Base-by-base conservation (phyloP, 192 early-diverging fungal species). In the Thamnidium elegans region DNA sequence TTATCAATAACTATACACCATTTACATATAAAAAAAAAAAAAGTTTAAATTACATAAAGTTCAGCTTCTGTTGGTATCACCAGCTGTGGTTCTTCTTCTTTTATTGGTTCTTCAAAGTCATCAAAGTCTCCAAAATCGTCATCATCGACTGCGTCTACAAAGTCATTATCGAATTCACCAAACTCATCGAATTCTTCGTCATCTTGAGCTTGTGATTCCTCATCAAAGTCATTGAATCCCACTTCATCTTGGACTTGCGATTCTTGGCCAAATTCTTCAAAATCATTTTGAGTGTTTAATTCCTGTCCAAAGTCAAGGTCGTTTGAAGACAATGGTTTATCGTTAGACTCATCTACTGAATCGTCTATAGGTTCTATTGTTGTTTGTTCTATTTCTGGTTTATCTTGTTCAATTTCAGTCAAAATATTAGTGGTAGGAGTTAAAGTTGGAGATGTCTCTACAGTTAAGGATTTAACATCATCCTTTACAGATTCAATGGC, bases 91-190 rank as follows among this genome's bases (percentile, higher is more conserved):
- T 11, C 51, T 26, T 21, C 13, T 21, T 11, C 11, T 26, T 31
- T 19, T 53, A 6, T 53, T 17, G 21, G 50, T 23, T 61, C 64
- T 23, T 55, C 66, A 61, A 76, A 72, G 3, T 68, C 66, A 11
- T 61, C 74, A 68, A 76, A 76, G 39, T 71, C 69, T 11, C 72
- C 72, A 69, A 74, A 74, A 8, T 48, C 46, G 13, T 48, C 46
- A 2, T 48, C 46, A 48, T 19, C 5, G 15, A 1, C 36, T 13
- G 60, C 52, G n/a, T 39, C 50, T 11, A 42, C 26, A 19, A 45
- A 39, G 32, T 44, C 42, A 7, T 19, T 34, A 30, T 61, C 59
- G 14, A 65, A 63, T 13, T 61, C 65, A 5, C 59, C 60, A 72
- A 72, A 63, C 15, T 61, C 65, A 10, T 50, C 60, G 63, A 72